These are phyloP conservation scores for Ramaria rubella DNA, from an alignment of 768 basidiomycete species.

Conservation along the genomic window DNA sequence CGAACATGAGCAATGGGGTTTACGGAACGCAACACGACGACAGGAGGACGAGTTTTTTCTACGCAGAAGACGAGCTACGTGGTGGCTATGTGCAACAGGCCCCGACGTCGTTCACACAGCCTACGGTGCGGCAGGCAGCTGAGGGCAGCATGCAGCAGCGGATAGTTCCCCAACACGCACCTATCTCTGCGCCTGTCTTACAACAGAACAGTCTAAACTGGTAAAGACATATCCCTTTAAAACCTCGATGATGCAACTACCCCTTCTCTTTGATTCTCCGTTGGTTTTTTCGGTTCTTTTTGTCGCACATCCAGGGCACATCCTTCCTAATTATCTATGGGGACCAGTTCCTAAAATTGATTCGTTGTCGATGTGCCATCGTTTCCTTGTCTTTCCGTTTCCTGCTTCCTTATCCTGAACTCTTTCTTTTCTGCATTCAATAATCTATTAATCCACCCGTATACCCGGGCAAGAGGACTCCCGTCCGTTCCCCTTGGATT, in stretches of 20 bases:
- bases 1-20: slow-evolving; percentile 62
- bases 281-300: neutral
- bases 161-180: slow-evolving; percentile 34
- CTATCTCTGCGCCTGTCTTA: slow-evolving; percentile 69
- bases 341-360: neutral
- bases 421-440: neutral
- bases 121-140: slow-evolving; percentile 21
- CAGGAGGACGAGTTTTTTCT: slow-evolving; percentile 76
- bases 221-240: slow-evolving; percentile 35
- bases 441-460: neutral
- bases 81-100: slow-evolving; percentile 34
- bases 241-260: neutral
- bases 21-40: slow-evolving; percentile 20
- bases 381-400: neutral
- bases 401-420: neutral
- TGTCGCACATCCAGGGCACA: neutral
- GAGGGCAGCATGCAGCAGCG: slow-evolving; percentile 45
- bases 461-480: neutral
- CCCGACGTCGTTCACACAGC: slow-evolving; percentile 35
- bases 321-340: neutral
- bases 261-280: neutral
- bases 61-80: slow-evolving; percentile 75
- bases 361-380: neutral
- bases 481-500: no score
- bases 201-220: slow-evolving; percentile 83